phyloP scores from a whole-genome alignment of 768 basidiomycete species.

The Pulveroboletus sp. region DNA sequence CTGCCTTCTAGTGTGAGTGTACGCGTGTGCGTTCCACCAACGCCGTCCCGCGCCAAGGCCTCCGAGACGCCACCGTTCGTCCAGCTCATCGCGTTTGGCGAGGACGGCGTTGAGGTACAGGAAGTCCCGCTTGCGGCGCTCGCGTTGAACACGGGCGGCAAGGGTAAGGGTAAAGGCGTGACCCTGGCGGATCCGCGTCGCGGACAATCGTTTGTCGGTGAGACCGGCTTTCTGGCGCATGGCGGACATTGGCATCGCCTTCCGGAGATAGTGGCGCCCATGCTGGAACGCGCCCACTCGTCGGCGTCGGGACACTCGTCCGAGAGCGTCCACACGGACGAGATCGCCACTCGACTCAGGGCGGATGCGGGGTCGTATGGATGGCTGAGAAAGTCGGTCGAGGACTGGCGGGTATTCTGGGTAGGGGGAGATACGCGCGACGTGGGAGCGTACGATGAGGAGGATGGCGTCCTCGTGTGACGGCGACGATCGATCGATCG shows the following conservation, averaged over 20 bases:
- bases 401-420: slow-evolving; percentile 84
- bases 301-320: slow-evolving; percentile 43
- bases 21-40: slow-evolving; percentile 42
- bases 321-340: slow-evolving; percentile 52
- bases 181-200: slow-evolving; percentile 42
- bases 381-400: slow-evolving; percentile 68
- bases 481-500: not conserved
- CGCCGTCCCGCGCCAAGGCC: slow-evolving; percentile 3
- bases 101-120: slow-evolving; percentile 70
- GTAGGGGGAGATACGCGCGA: slow-evolving; percentile 53
- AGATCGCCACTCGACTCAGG: slow-evolving; percentile 42
- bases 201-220: slow-evolving; percentile 63
- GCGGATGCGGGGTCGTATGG: slow-evolving; percentile 69
- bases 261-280: slow-evolving; percentile 23
- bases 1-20: slow-evolving; percentile 52
- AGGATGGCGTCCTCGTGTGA: slow-evolving; percentile 30
- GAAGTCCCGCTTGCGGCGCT: slow-evolving; percentile 58
- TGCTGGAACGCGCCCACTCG: slow-evolving; percentile 43
- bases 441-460: slow-evolving; percentile 24
- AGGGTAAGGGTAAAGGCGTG: slow-evolving; percentile 47
- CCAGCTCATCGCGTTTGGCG: slow-evolving; percentile 67
- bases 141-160: slow-evolving; percentile 10
- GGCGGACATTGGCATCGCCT: slow-evolving; percentile 49
- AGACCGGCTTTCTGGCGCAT: slow-evolving; percentile 42
- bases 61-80: slow-evolving; percentile 40